Conservation (phyloP, 768 basidiomycete genomes). For the Dioszegia crocea region DNA sequence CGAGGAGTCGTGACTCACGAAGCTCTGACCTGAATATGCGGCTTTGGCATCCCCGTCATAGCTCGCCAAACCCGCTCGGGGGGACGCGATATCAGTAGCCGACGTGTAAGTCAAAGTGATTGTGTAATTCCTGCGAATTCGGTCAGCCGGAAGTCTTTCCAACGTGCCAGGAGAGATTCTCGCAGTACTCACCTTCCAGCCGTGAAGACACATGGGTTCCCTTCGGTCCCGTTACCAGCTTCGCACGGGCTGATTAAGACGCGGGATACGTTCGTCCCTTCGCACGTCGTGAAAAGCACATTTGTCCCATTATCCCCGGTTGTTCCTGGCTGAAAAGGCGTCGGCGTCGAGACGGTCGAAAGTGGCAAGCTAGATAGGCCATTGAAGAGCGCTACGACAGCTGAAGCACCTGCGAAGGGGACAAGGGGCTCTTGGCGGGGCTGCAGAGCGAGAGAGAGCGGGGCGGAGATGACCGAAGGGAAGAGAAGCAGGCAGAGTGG, state of each 20-base stretch:
- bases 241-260: constrained; percentile 6
- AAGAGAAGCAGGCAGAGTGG: neutral
- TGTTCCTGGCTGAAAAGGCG: neutral
- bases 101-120: constrained; percentile 26
- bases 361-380: neutral
- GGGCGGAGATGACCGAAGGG: constrained; percentile 4
- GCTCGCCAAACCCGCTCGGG: constrained; percentile 20
- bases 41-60: constrained; percentile 10
- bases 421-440: neutral
- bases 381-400: neutral
- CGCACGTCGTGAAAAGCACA: neutral
- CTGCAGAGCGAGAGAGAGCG: neutral
- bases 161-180: neutral
- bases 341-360: neutral
- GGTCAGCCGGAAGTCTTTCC: too few relatives aligned
- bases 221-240: constrained; percentile 3
- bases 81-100: constrained; percentile 3
- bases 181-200: neutral
- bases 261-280: neutral
- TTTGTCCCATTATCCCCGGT: neutral
- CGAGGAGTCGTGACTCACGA: constrained; percentile 1
- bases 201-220: constrained; percentile 7
- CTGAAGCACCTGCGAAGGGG: neutral
- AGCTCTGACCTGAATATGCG: constrained; percentile 30
- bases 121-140: constrained; percentile 28